A percentile compares a stretch with the other conserved stretches of the same genome.
Conservation (phyloP, 345 rosid species). For the Camelina hispida region DNA sequence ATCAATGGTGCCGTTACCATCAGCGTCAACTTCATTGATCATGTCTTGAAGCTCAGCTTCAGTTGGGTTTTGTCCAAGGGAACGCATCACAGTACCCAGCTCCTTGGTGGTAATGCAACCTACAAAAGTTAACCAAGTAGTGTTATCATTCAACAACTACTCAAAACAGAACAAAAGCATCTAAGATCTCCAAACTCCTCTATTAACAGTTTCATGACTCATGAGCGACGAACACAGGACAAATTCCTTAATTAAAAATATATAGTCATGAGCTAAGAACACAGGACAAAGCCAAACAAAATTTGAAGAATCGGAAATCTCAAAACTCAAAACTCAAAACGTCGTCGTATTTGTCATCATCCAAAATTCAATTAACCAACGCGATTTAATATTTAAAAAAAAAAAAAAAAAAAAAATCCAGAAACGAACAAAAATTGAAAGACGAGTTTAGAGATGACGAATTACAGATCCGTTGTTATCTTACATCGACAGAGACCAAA, state of each 20-base stretch:
- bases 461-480: constrained; percentile 35
- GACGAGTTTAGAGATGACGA: neutral
- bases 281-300: constrained; percentile 3
- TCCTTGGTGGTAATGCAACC: constrained; percentile 92
- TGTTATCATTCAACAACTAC: too few species aligned
- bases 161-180: too few species aligned
- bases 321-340: neutral
- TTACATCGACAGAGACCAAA: constrained; percentile 10
- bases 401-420: neutral
- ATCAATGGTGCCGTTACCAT: constrained; percentile 82
- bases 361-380: neutral
- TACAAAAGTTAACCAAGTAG: too few species aligned
- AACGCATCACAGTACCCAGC: constrained; percentile 87
- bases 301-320: neutral
- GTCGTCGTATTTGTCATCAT: neutral
- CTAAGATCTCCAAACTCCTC: too few species aligned
- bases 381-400: neutral
- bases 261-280: neutral
- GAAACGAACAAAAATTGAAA: neutral
- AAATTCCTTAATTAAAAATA: neutral
- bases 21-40: constrained; percentile 88
- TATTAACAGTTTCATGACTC: too few species aligned
- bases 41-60: constrained; percentile 91
- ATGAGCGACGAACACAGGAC: too few species aligned
- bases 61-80: constrained; percentile 84